Base-by-base conservation (phyloP, 164 flowering plant genomes). In the Berberis thunbergii region DNA sequence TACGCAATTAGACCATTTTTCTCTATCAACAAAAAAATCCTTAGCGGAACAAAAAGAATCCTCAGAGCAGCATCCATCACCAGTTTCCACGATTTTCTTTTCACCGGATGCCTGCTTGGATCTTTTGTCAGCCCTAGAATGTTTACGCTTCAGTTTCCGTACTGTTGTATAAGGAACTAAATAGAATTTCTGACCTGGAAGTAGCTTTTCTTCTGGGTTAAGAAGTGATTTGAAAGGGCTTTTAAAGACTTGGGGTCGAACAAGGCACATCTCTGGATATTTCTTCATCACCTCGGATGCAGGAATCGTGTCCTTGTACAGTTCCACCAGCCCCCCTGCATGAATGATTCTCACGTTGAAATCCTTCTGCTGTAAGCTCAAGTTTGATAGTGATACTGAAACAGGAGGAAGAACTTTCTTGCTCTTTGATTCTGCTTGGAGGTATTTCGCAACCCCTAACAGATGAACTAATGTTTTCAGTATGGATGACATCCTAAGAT, bases 281-380 rank as follows among this genome's bases (percentile, higher is more conserved):
- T 74, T 82, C 62, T 74, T 65, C 77, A 82, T 73, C 63, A 86
- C 43, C 1, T 67, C 57, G 39, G 79, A 76, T 6, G 80, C 86
- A 43, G 73, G 70, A 64, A 86, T 43, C 6, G 74, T 67, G 64
- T 71, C 46, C 10, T 67, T 70, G 55, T 80, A 86, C 45, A 73
- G 64, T 65, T 85, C 87, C 44, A 74, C 74, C 11, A 67, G 54
- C 40, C 96, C 83, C 52, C 90, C 87, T 4, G 83, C 78, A 69
- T 79, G 86, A 57, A 83, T 68, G 63, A 86, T 71, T 56, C 80
- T 77, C 58, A 84, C 81, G 45, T 4, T 46, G 13, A 64, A 58
- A 60, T 82, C 65, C 59, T 67, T 78, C 40, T 74, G 61, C 38
- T 62, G 59, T 42, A 67, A 26, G 66, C 65, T 71, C 13, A 61